These are phyloP conservation scores for Thalassiosira livingstoniorum DNA, from an alignment of 352 stramenopile genomes.

Conservation along the genomic window DNA sequence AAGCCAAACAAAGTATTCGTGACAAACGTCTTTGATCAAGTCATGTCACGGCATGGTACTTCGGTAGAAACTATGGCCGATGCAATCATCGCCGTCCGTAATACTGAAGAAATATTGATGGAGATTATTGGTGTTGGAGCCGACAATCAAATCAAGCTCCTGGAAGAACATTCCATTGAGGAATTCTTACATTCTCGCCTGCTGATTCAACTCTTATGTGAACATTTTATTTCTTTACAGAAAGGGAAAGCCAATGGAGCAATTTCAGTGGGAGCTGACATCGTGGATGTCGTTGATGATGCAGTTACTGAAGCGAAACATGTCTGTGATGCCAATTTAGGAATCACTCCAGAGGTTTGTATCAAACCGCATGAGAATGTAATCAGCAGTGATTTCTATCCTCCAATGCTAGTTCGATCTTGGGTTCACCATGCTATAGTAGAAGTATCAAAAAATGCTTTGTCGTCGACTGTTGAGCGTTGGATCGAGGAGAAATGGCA, in stretches of 20 bases:
- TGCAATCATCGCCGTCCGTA: conserved; percentile 58
- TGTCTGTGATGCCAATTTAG: conserved; percentile 76
- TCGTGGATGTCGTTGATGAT: conserved; percentile 63
- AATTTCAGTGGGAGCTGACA: conserved; percentile 51
- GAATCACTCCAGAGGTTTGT: conserved; percentile 51
- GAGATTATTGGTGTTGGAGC: neutral
- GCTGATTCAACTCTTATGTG: conserved; percentile 74
- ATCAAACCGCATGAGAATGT: conserved; percentile 26
- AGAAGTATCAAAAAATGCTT: conserved; percentile 81
- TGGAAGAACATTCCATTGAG: conserved; percentile 34
- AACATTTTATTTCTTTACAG: conserved; percentile 67
- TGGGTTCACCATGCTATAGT: conserved; percentile 81
- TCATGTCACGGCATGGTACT: conserved; percentile 69
- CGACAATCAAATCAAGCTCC: neutral
- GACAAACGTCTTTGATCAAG: conserved; percentile 62
- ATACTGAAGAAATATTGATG: conserved; percentile 27
- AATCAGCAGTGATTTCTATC: conserved; percentile 15
- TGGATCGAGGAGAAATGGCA: conserved; percentile 9
- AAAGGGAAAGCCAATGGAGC: conserved; percentile 61
- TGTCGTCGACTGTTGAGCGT: conserved; percentile 67
- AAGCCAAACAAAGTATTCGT: conserved; percentile 40
- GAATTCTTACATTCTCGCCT: conserved; percentile 62
- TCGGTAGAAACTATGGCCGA: conserved; percentile 77
- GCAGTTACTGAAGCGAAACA: conserved; percentile 72
- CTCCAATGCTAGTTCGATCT: conserved; percentile 63